These are phyloP conservation scores for Cymbopogon citratus DNA, from an alignment of 176 grass and related monocot species.

Conservation along the genomic window DNA sequence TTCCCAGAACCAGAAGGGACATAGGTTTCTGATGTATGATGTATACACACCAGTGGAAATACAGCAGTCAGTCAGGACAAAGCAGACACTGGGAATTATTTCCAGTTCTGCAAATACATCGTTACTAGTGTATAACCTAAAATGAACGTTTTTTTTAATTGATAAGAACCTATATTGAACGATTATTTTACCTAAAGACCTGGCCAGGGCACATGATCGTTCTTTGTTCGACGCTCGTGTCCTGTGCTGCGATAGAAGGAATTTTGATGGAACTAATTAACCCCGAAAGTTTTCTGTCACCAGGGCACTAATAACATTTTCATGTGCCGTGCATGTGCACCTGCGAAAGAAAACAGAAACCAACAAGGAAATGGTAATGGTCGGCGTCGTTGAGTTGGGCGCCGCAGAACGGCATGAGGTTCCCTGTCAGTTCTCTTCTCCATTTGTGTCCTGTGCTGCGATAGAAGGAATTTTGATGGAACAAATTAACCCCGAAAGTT, in stretches of 20 bases:
- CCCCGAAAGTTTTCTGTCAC: neutral
- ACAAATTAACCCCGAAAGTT: neutral
- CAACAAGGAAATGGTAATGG: slow-evolving; percentile 24
- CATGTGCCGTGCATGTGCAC: slow-evolving; percentile 10
- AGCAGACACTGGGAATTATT: neutral
- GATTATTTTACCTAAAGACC: neutral
- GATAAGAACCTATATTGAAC: neutral
- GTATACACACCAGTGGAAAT: neutral
- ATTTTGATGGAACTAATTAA: neutral
- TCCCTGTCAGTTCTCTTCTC: neutral
- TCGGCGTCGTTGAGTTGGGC: slow-evolving; percentile 4
- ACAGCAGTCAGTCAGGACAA: neutral
- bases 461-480: neutral
- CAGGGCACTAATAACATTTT: neutral
- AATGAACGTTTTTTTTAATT: neutral
- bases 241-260: neutral
- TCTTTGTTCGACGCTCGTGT: neutral
- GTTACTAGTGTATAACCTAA: neutral
- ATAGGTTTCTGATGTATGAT: neutral
- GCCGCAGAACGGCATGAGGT: neutral
- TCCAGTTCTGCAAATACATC: neutral
- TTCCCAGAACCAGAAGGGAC: neutral
- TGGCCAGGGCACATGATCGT: neutral
- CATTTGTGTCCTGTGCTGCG: neutral
- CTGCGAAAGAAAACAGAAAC: neutral